These are phyloP conservation scores for Recurvomyces mirabilis DNA, from an alignment of 495 filamentous ascomycete genomes.

Conservation along the genomic window DNA sequence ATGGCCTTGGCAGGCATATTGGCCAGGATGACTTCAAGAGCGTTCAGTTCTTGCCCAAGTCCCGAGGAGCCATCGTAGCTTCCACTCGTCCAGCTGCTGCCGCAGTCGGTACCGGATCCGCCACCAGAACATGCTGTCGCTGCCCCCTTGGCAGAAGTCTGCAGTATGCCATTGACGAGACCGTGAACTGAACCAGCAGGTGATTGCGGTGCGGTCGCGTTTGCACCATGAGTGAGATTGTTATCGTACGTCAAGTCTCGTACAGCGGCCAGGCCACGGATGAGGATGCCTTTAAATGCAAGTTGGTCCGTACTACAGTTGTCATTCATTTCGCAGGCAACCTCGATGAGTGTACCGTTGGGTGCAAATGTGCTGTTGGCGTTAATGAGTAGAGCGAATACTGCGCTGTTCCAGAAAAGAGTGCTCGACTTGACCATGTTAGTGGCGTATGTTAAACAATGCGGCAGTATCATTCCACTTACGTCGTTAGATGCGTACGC, in stretches of 20 bases:
- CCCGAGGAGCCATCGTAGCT: conserved; percentile 32
- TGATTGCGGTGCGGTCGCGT: not conserved
- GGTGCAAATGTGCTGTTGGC: not conserved
- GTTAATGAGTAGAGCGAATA: too few species aligned
- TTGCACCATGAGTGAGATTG: not conserved
- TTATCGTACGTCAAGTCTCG: conserved; percentile 14
- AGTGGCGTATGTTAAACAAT: too few species aligned
- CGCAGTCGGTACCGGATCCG: conserved; percentile 22
- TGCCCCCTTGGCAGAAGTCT: conserved; percentile 30
- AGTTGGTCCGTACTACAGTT: conserved; percentile 24
- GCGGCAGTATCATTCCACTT: too few species aligned
- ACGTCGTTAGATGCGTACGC: conserved; percentile 17
- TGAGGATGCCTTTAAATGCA: conserved; percentile 35
- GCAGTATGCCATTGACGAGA: conserved; percentile 29
- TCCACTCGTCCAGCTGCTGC: conserved; percentile 29
- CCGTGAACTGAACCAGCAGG: conserved; percentile 20
- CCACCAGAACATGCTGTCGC: conserved; percentile 31
- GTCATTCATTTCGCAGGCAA: conserved; percentile 27
- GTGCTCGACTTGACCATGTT: too few species aligned
- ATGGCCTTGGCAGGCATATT: not conserved
- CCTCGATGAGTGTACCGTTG: not conserved
- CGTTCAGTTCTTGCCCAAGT: conserved; percentile 59
- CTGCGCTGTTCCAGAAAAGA: too few species aligned
- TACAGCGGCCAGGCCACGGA: conserved; percentile 32
- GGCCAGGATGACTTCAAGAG: conserved; percentile 56